Percentiles rank a stretch among this genome's conserved stretches.
Conservation (phyloP, 2,329 filamentous ascomycete species). For the Aspergillus fischeri region DNA sequence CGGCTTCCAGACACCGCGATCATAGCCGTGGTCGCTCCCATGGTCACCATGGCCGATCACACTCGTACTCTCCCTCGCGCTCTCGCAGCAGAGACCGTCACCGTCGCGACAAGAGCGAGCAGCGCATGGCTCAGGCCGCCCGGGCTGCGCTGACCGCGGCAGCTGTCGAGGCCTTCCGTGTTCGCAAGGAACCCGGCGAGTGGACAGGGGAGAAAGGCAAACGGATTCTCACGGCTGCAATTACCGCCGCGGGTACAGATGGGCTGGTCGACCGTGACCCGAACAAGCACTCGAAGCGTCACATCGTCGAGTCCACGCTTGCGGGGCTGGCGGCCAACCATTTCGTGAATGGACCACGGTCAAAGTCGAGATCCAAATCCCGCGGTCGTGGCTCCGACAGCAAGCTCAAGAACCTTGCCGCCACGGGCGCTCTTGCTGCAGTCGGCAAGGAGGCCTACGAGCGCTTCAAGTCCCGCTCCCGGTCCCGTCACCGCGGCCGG, state of each 20-base stretch:
- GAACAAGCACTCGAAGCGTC: slow-evolving; percentile 71
- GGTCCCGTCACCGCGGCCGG: slow-evolving; percentile 32
- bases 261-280: slow-evolving; percentile 64
- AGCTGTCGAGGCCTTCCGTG: slow-evolving; percentile 86
- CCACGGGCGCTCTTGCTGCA: slow-evolving; percentile 43
- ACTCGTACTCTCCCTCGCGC: slow-evolving; percentile 47
- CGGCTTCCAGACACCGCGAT: slow-evolving; percentile 40
- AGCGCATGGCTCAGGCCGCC: slow-evolving; percentile 76
- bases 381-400: slow-evolving; percentile 42
- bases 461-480: slow-evolving; percentile 41
- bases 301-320: slow-evolving; percentile 80
- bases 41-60: slow-evolving; percentile 38
- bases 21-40: slow-evolving; percentile 44
- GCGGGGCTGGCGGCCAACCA: slow-evolving; percentile 84
- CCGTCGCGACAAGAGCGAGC: slow-evolving; percentile 47
- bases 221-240: slow-evolving; percentile 81
- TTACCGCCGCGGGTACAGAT: slow-evolving; percentile 82
- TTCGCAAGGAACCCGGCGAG: slow-evolving; percentile 79
- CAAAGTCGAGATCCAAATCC: slow-evolving; percentile 65
- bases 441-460: slow-evolving; percentile 46
- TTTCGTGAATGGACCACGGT: slow-evolving; percentile 75
- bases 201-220: slow-evolving; percentile 92
- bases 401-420: slow-evolving; percentile 40
- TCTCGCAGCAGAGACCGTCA: slow-evolving; percentile 53
- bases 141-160: slow-evolving; percentile 88